phyloP scores from a whole-genome alignment of 2,329 filamentous ascomycete genomes.

The Magnaporthiopsis rhizophila region DNA sequence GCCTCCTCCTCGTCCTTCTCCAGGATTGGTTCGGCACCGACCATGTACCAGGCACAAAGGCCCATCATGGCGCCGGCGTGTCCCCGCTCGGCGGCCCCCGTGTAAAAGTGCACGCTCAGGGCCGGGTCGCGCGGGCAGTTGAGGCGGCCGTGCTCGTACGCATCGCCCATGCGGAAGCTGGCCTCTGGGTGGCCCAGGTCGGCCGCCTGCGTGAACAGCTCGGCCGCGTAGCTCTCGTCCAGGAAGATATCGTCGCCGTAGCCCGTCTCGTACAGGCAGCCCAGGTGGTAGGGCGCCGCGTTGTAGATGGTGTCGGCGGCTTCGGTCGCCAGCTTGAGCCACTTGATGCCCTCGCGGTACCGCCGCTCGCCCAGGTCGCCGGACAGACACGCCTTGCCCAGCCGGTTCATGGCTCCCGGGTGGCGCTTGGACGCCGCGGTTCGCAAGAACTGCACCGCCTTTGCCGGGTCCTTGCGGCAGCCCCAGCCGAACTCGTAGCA shows the following conservation, averaged over 20 bases:
- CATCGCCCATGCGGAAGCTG: conserved; percentile 83
- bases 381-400: conserved; percentile 82
- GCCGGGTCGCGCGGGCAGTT: conserved; percentile 85
- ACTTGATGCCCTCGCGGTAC: conserved; percentile 88
- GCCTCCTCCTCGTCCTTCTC: conserved; percentile 95
- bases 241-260: conserved; percentile 91
- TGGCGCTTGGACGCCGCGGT: conserved; percentile 88
- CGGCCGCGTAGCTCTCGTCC: conserved; percentile 82
- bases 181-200: conserved; percentile 86
- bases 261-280: conserved; percentile 81
- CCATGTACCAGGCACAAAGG: conserved; percentile 96
- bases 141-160: conserved; percentile 87
- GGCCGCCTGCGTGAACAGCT: conserved; percentile 88
- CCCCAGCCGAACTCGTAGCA: conserved; percentile 99
- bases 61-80: conserved; percentile 94
- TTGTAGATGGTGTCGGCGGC: conserved; percentile 89
- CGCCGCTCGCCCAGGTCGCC: conserved; percentile 83
- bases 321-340: conserved; percentile 90
- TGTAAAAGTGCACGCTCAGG: conserved; percentile 96
- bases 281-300: conserved; percentile 83
- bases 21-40: conserved; percentile 83
- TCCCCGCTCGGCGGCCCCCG: conserved; percentile 75
- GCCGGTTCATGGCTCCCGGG: conserved; percentile 85
- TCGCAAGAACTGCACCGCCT: conserved; percentile 89
- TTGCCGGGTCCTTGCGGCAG: conserved; percentile 78